Evolutionary conservation across 2,329 filamentous ascomycete genomes (phyloP), one percentile per base, ranked within the genome.

Genomic region (Trichothecium sympodiale): DNA sequence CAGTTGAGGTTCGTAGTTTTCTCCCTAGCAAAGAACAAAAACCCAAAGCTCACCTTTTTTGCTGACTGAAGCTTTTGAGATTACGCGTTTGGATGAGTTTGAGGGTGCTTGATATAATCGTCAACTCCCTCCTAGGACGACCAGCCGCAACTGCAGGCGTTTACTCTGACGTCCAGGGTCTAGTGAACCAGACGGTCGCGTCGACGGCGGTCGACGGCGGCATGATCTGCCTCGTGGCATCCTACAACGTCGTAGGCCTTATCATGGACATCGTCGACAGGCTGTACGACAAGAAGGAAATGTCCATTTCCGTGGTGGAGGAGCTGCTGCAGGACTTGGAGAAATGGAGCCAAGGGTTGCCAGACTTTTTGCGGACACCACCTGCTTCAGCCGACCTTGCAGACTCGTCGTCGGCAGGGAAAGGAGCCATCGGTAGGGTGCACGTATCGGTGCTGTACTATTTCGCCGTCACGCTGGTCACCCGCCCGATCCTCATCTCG

Each of bases 401-500:
- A 10, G 20, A 10, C 10, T 25, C 20, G 20, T 20, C 23, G 15
- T 15, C n/a, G 6, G n/a, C n/a, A 3, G 47, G 46, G 2, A 53
- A 59, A 14, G 57, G 55, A 1, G 58, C 61, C 3, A 60, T 72
- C 17, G 65, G 63, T 1, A 71, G 62, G 17, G 56, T 73, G 2
- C 70, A 75, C 37, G 62, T 77, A 5, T 67, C 70, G 1, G 75
- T 71, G 38, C 54, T 67, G 0, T 77, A 77, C 43, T 74, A 77
- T 42, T 72, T 75, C 37, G 67, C 70, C 0, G 67, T 76, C 1
- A 75, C 72, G 15, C 48, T 76, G 1, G 67, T 70, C 3, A 74
- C 71, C 0, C 57, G 72, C 1, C 72, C 71, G 0, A 67, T 76
- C 18, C 48, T 77, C 8, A 68, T 75, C 17, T 67, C 62, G 10